Percentiles rank a stretch among this genome's conserved stretches.
phyloP scores from a whole-genome alignment of 2,329 filamentous ascomycete genomes.

The Pseudodiploospora longispora region DNA sequence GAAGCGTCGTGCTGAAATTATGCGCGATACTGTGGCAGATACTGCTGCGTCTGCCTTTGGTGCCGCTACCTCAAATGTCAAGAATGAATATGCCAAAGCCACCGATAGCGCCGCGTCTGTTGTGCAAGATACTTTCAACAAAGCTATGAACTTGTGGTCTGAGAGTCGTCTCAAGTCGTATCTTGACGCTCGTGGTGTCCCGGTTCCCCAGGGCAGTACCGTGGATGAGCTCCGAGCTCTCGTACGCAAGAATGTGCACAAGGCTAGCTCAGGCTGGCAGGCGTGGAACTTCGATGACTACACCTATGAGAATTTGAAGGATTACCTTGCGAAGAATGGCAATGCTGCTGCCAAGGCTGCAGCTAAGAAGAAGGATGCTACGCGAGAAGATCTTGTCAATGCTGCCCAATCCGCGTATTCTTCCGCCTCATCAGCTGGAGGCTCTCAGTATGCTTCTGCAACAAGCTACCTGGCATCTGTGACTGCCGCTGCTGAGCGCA shows the following conservation, averaged over 20 bases:
- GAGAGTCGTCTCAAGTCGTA: conserved; percentile 71
- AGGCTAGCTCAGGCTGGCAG: conserved; percentile 58
- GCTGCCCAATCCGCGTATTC: conserved; percentile 54
- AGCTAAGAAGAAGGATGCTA: conserved; percentile 54
- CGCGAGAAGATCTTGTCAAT: conserved; percentile 64
- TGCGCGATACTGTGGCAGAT: conserved; percentile 54
- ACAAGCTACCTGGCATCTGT: conserved; percentile 62
- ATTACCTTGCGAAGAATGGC: conserved; percentile 44
- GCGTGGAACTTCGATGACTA: conserved; percentile 77
- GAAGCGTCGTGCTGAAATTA: conserved; percentile 69
- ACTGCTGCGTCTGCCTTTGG: conserved; percentile 55
- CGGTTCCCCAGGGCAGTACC: conserved; percentile 64
- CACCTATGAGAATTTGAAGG: conserved; percentile 60
- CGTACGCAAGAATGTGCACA: conserved; percentile 66
- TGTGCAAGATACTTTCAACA: conserved; percentile 58
- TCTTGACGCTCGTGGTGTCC: conserved; percentile 67
- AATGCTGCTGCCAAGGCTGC: conserved; percentile 49
- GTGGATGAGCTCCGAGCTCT: conserved; percentile 65
- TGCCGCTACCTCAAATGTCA: conserved; percentile 65
- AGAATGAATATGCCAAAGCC: conserved; percentile 68
- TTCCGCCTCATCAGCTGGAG: conserved; percentile 51
- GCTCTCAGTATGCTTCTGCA: conserved; percentile 53
- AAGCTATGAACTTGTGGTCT: conserved; percentile 57
- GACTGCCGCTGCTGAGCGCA: conserved; percentile 57
- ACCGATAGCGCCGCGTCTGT: conserved; percentile 59